Evolutionary conservation across 2,329 filamentous ascomycete genomes (phyloP).

Genomic region (Aureobasidium pullulans): DNA sequence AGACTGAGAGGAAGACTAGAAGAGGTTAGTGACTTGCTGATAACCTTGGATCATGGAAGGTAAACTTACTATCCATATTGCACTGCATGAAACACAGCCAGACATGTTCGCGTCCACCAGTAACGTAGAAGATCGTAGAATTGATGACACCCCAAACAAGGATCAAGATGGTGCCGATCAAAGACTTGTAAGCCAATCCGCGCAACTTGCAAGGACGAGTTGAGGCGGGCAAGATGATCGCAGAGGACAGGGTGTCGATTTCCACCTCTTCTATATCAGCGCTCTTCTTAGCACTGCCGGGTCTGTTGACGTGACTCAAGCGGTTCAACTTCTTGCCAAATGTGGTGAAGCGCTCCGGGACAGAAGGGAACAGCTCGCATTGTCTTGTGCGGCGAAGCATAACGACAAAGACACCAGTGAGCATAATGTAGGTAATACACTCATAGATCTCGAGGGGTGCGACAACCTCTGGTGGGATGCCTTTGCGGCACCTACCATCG

Average conservation of each 20-base stretch:
- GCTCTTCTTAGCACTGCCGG: neutral
- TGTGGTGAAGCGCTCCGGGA: neutral
- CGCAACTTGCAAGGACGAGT: slow-evolving; percentile 20
- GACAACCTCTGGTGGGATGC: slow-evolving; percentile 30
- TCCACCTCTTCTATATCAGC: neutral
- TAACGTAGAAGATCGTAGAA: slow-evolving; percentile 25
- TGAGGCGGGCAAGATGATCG: neutral
- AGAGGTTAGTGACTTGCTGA: neutral
- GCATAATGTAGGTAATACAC: slow-evolving; percentile 30
- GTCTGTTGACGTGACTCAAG: neutral
- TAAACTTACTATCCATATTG: slow-evolving; percentile 31
- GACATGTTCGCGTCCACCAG: slow-evolving; percentile 29
- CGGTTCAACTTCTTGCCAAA: neutral
- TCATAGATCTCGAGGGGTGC: slow-evolving; percentile 33
- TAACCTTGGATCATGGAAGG: neutral
- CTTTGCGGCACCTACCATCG: slow-evolving; percentile 33
- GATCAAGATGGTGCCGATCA: slow-evolving; percentile 32
- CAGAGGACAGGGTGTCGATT: neutral
- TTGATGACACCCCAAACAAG: slow-evolving; percentile 34
- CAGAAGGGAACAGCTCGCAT: neutral
- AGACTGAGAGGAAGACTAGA: slow-evolving; percentile 11
- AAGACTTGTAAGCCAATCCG: slow-evolving; percentile 32
- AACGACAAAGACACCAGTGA: slow-evolving; percentile 34
- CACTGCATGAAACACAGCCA: slow-evolving; percentile 37
- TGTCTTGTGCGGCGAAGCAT: slow-evolving; percentile 24